Percentiles rank a stretch among this genome's conserved stretches.
phyloP scores from a whole-genome alignment of 768 basidiomycete genomes.

The Xerocomellus dryophilus region DNA sequence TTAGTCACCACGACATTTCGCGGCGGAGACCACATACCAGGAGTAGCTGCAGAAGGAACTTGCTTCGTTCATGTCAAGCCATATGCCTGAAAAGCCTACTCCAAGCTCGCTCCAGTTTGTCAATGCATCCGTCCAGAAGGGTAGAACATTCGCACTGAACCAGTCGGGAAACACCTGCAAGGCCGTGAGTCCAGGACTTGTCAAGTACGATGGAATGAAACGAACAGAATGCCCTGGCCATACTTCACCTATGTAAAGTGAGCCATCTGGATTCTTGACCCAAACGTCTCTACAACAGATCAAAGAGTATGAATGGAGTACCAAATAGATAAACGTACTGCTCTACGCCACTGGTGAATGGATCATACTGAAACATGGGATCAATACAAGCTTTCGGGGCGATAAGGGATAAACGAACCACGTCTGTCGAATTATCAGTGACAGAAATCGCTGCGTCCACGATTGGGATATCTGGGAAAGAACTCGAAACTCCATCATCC shows the following conservation, averaged over 20 bases:
- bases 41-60: conserved; percentile 61
- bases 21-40: conserved; percentile 33
- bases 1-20: neutral
- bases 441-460: conserved; percentile 61
- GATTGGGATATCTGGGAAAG: conserved; percentile 57
- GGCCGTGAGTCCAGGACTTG: neutral
- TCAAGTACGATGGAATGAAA: neutral
- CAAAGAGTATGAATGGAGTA: neutral
- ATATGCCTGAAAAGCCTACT: conserved; percentile 57
- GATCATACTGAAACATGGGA: conserved; percentile 49
- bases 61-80: conserved; percentile 69
- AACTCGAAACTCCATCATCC: neutral
- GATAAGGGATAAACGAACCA: conserved; percentile 39
- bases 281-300: conserved; percentile 51
- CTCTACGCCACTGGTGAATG: conserved; percentile 60
- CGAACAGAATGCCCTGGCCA: conserved; percentile 75
- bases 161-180: conserved; percentile 56
- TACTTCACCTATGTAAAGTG: conserved; percentile 69
- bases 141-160: conserved; percentile 49
- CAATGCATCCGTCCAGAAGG: conserved; percentile 59
- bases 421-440: conserved; percentile 55
- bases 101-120: conserved; percentile 49
- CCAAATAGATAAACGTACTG: conserved; percentile 35
- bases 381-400: neutral
- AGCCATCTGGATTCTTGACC: conserved; percentile 69